A percentile compares a stretch with the other conserved stretches of the same genome.
Conservation (phyloP, 176 grass and related monocot genomes). For the Echinochloa phyllopogon region DNA sequence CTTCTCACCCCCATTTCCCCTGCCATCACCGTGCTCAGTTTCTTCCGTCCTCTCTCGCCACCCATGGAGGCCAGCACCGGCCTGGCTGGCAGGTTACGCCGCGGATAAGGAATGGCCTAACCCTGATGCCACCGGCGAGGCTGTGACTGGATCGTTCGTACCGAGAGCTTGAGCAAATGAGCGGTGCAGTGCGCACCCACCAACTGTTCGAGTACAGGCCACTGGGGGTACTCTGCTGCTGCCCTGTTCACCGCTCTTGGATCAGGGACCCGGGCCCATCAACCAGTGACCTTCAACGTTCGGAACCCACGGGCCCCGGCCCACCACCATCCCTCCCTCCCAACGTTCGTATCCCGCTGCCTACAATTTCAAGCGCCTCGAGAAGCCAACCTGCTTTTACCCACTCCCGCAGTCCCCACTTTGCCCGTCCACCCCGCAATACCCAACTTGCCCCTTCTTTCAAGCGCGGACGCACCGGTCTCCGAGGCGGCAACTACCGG, state of each 20-base stretch:
- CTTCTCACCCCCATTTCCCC: not conserved
- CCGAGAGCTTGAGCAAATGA: not conserved
- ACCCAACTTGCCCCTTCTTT: constrained; percentile 34
- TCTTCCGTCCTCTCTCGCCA: not conserved
- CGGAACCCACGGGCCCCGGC: not conserved
- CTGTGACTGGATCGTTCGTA: not conserved
- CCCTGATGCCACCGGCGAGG: constrained; percentile 17
- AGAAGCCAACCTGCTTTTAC: constrained; percentile 66
- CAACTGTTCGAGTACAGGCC: not conserved
- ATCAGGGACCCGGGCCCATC: not conserved
- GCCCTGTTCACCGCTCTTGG: not conserved
- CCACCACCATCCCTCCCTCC: not conserved
- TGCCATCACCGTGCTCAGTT: not conserved
- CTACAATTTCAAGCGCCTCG: constrained; percentile 46
- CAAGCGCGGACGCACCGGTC: not conserved
- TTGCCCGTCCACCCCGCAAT: constrained; percentile 13
- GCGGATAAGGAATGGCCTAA: constrained; percentile 1
- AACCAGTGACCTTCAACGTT: constrained; percentile 24
- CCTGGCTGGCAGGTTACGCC: constrained; percentile 7
- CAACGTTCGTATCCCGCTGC: constrained; percentile 58
- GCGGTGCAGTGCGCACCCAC: not conserved
- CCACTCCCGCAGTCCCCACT: constrained; percentile 48
- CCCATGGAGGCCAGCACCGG: constrained; percentile 9
- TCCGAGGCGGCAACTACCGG: not conserved
- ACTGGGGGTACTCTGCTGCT: not conserved